Evolutionary conservation across 1,139 yeast species (phyloP), one percentile per base, ranked within the genome.

Genomic region (Hansenula lynferdii): DNA sequence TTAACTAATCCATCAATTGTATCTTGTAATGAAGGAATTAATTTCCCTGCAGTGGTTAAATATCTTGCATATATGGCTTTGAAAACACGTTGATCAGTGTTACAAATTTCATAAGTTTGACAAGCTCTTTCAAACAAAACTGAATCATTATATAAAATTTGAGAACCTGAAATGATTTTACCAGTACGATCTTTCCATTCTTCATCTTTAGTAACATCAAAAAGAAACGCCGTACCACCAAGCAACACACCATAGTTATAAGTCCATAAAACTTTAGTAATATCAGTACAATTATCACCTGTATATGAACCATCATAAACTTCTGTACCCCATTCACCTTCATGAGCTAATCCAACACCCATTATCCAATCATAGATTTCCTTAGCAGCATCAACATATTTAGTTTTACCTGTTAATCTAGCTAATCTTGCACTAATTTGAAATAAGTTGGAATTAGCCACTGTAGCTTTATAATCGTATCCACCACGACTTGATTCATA

Each of bases 351-450:
- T 2, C 70, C 69, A 25, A 75, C 67, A 5, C 67, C 72, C 15
- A 53, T 61, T 61, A 81, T 66, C 95, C 95, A 85, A 44, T 80
- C 70, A 76, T 83, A 84, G 9, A 80, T 79, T 42, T 60, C 64
- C 46, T 78, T 81, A 12, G 89, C 84, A 60, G 83, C 75, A 6
- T 77, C 77, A 6, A 70, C 67, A 54, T 84, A 85, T 2, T 83
- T 66, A 32, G 67, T 72, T 55, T 83, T 79, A 26, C 69, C 70
- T 12, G 90, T 80, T 63, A 74, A 83, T 44, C 89, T 67, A 6
- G 87, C 89, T 51, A 85, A 72, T 47, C 95, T 70, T 6, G 95
- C 89, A 22, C 85, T 86, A 37, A 85, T 59, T 51, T 81, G 80
- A 71, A 85, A 85, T 43, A 85, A 64, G 51, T 85, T 80, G 4